A percentile compares a stretch with the other conserved stretches of the same genome.
Evolutionary conservation across 345 rosid genomes (phyloP).

Genomic region (Boechera divaricarpa): DNA sequence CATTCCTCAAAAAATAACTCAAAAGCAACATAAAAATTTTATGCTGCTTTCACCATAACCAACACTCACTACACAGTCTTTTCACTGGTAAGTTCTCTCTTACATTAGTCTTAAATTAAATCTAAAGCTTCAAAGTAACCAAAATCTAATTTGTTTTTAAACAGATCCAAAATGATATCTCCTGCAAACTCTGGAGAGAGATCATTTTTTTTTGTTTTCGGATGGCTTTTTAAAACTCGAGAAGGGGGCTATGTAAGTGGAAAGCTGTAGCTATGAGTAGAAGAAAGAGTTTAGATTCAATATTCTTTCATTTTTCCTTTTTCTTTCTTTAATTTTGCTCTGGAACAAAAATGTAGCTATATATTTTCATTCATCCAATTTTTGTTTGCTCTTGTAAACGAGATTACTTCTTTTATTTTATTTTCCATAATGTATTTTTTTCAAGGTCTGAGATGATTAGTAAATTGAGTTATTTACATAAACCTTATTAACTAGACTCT

Average conservation of each 20-base stretch:
- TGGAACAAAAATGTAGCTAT: constrained; percentile 34
- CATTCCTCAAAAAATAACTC: constrained; percentile 73
- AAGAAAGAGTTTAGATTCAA: constrained; percentile 41
- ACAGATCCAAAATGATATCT: constrained; percentile 32
- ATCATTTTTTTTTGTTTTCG: constrained; percentile 2
- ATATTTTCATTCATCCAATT: constrained; percentile 41
- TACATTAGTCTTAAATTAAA: neutral
- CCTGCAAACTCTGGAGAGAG: constrained; percentile 35
- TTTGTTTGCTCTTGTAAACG: constrained; percentile 38
- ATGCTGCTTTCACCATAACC: constrained; percentile 33
- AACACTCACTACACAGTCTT: constrained; percentile 41
- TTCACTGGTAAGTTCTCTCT: constrained; percentile 33
- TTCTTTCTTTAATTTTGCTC: constrained; percentile 8
- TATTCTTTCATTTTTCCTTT: constrained; percentile 43
- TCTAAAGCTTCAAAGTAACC: neutral
- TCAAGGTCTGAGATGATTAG: constrained; percentile 4
- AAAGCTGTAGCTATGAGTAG: constrained; percentile 45
- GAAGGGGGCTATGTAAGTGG: constrained; percentile 36
- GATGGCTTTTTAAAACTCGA: constrained; percentile 17
- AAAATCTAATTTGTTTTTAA: neutral
- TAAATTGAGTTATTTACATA: constrained; percentile 1
- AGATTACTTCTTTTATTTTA: constrained; percentile 9
- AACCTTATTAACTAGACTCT: neutral
- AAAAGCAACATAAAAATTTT: constrained; percentile 11
- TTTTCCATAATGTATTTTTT: constrained; percentile 23